Percentiles rank a stretch among this genome's conserved stretches.
Evolutionary conservation across 164 flowering plant genomes (phyloP).

Genomic region (Sedum album): DNA sequence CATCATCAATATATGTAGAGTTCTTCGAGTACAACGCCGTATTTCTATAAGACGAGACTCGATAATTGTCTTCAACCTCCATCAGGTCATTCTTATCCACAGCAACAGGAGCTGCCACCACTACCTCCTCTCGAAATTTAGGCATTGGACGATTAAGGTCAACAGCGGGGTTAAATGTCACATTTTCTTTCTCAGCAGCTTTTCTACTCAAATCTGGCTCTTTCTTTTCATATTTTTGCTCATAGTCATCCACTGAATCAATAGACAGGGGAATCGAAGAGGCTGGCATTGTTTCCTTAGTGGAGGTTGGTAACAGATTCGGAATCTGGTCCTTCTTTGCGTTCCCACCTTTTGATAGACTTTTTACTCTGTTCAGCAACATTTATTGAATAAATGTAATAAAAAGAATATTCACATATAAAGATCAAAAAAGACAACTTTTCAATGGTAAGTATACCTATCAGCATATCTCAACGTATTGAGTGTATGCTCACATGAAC

Average conservation of each 20-base stretch:
- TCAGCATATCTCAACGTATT: conserved; percentile 99
- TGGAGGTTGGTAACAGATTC: too few species aligned
- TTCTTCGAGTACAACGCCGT: conserved; percentile 28
- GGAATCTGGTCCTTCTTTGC: too few species aligned
- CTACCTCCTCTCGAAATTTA: conserved; percentile 37
- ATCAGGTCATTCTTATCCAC: conserved; percentile 40
- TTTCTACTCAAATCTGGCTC: conserved; percentile 37
- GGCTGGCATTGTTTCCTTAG: too few species aligned
- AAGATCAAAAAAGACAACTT: too few species aligned
- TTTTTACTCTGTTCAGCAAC: conserved; percentile 21
- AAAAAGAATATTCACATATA: too few species aligned
- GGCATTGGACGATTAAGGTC: conserved; percentile 38
- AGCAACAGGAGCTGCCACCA: conserved; percentile 26
- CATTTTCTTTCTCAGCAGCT: conserved; percentile 53
- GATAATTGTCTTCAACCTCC: conserved; percentile 31
- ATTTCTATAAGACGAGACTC: conserved; percentile 37
- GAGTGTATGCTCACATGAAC: conserved; percentile 99
- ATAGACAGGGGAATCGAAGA: conserved; percentile 32
- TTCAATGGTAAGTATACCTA: too few species aligned
- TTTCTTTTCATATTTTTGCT: conserved; percentile 46
- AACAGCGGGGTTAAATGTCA: conserved; percentile 28
- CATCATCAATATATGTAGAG: conserved; percentile 47
- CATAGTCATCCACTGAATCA: conserved; percentile 43
- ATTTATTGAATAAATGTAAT: neutral
- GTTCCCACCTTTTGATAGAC: too few species aligned